A percentile compares a stretch with the other conserved stretches of the same genome.
These are phyloP conservation scores for Trypanosoma rangeli DNA, from an alignment of 208 protist species.

Conservation along the genomic window DNA sequence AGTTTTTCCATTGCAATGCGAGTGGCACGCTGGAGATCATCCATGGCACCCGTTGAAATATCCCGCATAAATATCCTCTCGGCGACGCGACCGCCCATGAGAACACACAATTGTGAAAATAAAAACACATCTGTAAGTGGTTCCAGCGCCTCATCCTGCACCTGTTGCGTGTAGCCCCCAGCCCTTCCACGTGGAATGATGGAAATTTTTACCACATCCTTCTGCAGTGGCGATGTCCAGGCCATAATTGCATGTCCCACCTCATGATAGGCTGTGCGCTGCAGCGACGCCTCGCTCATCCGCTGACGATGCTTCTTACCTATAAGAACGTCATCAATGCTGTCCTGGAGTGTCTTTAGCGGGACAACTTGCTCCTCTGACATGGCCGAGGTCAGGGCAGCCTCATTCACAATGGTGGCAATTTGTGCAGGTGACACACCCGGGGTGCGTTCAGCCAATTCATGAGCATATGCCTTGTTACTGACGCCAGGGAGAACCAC, in stretches of 20 bases:
- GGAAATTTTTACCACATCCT: constrained; percentile 92
- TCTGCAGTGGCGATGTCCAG: constrained; percentile 85
- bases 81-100: constrained; percentile 88
- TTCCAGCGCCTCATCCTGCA: constrained; percentile 90
- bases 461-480: constrained; percentile 74
- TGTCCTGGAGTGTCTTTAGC: constrained; percentile 74
- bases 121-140: constrained; percentile 85
- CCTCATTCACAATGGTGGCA: constrained; percentile 97
- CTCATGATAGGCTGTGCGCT: constrained; percentile 97
- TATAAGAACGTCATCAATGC: constrained; percentile 92
- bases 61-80: constrained; percentile 87
- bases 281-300: constrained; percentile 80
- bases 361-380: constrained; percentile 72
- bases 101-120: constrained; percentile 89
- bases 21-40: constrained; percentile 91
- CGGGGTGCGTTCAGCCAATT: constrained; percentile 88
- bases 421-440: constrained; percentile 95
- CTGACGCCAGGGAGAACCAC: constrained; percentile 83
- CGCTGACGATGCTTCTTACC: constrained; percentile 93
- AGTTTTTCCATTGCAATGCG: constrained; percentile 87
- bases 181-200: constrained; percentile 90
- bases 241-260: constrained; percentile 97
- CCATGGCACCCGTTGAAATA: constrained; percentile 91
- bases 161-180: constrained; percentile 92
- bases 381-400: constrained; percentile 90